Evolutionary conservation across 1,284 basidiomycete species (phyloP).

Genomic region (Stereum hirsutum): DNA sequence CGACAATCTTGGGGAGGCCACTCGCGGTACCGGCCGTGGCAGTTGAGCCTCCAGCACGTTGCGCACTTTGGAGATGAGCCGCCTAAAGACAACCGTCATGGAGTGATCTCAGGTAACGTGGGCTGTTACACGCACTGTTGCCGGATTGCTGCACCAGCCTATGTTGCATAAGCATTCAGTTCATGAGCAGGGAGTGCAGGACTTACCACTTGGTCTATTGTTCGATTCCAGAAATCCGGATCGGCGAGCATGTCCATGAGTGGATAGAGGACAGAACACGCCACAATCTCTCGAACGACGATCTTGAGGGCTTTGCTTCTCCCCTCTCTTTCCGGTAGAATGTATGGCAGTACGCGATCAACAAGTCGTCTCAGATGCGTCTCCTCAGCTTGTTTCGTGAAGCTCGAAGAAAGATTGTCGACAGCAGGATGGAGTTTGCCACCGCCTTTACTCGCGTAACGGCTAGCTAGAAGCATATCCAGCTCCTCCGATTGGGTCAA

Average conservation of each 20-base stretch:
- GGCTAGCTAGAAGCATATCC: constrained; percentile 74
- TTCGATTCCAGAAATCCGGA: constrained; percentile 93
- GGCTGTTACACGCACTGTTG: constrained; percentile 67
- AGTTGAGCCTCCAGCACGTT: constrained; percentile 75
- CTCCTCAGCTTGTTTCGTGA: constrained; percentile 86
- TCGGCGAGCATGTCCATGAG: constrained; percentile 89
- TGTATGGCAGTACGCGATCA: constrained; percentile 57
- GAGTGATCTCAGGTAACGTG: background rate
- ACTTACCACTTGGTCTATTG: constrained; percentile 83
- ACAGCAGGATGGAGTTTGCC: constrained; percentile 71
- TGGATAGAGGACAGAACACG: constrained; percentile 78
- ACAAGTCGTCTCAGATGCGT: constrained; percentile 70
- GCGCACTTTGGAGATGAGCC: constrained; percentile 76
- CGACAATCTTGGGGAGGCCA: constrained; percentile 25
- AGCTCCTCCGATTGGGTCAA: constrained; percentile 82
- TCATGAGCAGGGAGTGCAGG: background rate
- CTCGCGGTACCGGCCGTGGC: constrained; percentile 37
- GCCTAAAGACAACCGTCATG: constrained; percentile 30
- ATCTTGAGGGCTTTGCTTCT: constrained; percentile 64
- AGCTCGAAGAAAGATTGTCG: constrained; percentile 77
- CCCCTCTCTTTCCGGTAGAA: constrained; percentile 73
- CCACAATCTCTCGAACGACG: constrained; percentile 75
- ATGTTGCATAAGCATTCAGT: constrained; percentile 11
- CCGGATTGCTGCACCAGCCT: constrained; percentile 85
- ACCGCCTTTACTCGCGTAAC: constrained; percentile 57